phyloP scores from a whole-genome alignment of 805 yeast species.

The Ogataea paraovalis region DNA sequence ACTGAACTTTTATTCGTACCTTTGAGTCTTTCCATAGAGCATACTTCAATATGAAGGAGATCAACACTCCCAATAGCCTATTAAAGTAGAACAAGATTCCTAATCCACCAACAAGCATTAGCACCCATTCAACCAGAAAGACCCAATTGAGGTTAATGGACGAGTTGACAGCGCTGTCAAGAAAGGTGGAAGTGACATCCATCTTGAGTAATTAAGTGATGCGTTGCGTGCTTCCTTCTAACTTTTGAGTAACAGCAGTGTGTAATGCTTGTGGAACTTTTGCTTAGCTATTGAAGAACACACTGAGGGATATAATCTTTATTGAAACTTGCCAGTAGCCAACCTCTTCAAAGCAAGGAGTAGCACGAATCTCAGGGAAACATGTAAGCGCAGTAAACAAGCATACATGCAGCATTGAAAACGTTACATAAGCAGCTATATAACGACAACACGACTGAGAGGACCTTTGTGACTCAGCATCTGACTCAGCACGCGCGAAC shows the following conservation, averaged over 20 bases:
- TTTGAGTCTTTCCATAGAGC: constrained; percentile 61
- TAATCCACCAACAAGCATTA: constrained; percentile 57
- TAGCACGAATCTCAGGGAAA: no score
- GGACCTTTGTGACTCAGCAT: not conserved
- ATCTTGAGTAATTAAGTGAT: constrained; percentile 7
- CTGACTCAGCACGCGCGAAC: not conserved
- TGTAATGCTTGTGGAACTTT: no score
- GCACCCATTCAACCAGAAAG: constrained; percentile 78
- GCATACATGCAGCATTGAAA: no score
- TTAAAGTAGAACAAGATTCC: constrained; percentile 73
- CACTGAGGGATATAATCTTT: no score
- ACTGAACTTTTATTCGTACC: constrained; percentile 61
- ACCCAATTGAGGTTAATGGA: constrained; percentile 50
- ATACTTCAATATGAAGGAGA: constrained; percentile 50
- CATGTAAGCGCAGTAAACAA: no score
- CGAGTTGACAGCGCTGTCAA: constrained; percentile 24
- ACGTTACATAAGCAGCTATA: no score
- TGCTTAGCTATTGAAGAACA: no score
- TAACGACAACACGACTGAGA: no score
- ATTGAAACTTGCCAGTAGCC: no score
- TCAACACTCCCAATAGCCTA: constrained; percentile 57
- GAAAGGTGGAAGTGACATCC: constrained; percentile 26
- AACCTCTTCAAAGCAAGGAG: no score
- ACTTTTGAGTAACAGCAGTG: no score
- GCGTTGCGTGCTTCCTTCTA: not conserved